Base-by-base conservation (phyloP, 1,139 yeast species). In the Yamadazyma diospyri region DNA sequence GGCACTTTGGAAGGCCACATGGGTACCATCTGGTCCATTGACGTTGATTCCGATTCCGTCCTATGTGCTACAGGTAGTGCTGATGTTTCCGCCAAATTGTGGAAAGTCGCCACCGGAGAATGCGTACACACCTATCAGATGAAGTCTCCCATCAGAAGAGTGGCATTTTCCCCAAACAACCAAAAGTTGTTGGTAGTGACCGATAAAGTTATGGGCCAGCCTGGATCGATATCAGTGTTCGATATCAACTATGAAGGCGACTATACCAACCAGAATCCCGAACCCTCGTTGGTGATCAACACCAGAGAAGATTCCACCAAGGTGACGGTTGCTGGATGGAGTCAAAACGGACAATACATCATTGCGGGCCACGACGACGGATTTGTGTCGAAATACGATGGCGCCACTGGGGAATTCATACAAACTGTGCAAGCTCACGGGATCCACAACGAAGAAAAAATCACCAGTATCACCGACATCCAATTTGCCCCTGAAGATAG, bases 11-110 rank as follows among this genome's bases (percentile, higher is more conserved):
- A 76, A 41, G 75, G 75, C 30, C 98, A 92, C 59, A 74, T 74
- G 43, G 98, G 98, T 79, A 86, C 97, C 41, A 82, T 92, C 53
- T 88, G 95, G 94, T 81, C 96, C 25, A 82, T 92, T 44, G 97
- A 92, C 55, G 83, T 88, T 34, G 94, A 86, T 57, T 68, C 73
- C 30, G 70, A 72, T 53, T 64, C 94, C 16, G 69, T 72, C 27
- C 74, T 76, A 44, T 80, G 87, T 48, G 79, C 81, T 38, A 89
- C 98, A 4, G 97, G 96, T 25, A 80, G 94, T 45, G 95, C 96
- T 38, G 99, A 92, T 57, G 78, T 83, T 59, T 72, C 85, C 35
- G 78, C 86, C 48, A 84, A 84, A 50, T 72, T 92, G 44, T 92
- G 97, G 97, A 73, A 74, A 45, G 84, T 85, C 17, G 69, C 73